Base-by-base conservation (phyloP, 2,329 filamentous ascomycete genomes). In the Calonectria pseudoturangicola region DNA sequence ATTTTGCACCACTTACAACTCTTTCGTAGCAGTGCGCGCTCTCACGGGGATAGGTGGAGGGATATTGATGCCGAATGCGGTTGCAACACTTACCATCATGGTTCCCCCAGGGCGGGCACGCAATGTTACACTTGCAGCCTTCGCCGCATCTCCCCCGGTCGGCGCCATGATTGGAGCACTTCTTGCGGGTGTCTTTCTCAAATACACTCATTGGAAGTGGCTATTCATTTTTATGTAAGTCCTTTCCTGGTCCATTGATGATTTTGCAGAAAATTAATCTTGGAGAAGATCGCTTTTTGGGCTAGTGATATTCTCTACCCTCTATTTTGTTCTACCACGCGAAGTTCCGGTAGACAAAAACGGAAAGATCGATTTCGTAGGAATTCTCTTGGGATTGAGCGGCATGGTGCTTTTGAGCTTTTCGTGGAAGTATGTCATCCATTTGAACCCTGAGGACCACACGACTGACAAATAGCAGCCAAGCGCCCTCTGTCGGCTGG, bases 11-110 rank as follows among this genome's bases (percentile, higher is more conserved):
- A 83, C 80, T 3, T 86, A 86, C 48, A 80, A 86, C 3, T 77
- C 84, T 0, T 88, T 89, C 70, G 81, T 85, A 27, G 80, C 84
- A 1, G 80, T 85, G 45, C 83, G 88, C 2, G 88, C 85, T 2
- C 76, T 91, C 3, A 84, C 84, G 0, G 89, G 89, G 0, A 39
- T 82, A 8, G 88, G 89, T 0, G 88, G 87, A 1, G 88, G 86
- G 0, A 81, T 89, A 18, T 79, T 90, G n/a, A 84, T 89, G 80
- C 88, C 89, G 0, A 90, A 89, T 74, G 86, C 87, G 0, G 83
- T 90, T 0, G 88, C 88, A 0, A 84, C 89, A 63, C 81, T 90
- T 18, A 85, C 84, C 0, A 85, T 84, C 30, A 88, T 85, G 43
- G 85, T 88, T 21, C 86, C 86, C 0, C 87, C 88, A 0, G 88